A percentile compares a stretch with the other conserved stretches of the same genome.
Evolutionary conservation across 1,284 basidiomycete genomes (phyloP).

Genomic region (Cutaneotrichosporon cavernicola): DNA sequence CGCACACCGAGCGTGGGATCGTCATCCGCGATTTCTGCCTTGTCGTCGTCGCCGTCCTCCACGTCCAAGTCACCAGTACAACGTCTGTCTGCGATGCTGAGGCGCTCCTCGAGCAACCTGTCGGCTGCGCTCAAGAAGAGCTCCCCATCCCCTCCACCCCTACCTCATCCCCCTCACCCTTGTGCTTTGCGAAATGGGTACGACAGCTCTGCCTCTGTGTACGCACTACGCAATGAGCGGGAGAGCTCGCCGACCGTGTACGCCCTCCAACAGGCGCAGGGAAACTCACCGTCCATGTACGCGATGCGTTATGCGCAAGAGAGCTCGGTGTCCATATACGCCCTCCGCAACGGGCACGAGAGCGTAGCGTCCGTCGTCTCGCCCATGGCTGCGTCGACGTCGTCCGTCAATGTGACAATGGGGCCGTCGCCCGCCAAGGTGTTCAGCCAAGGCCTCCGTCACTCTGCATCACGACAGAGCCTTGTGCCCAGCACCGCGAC

Average conservation of each 20-base stretch:
- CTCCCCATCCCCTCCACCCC: slow-evolving; percentile 1
- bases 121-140: slow-evolving; percentile 14
- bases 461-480: slow-evolving; percentile 1
- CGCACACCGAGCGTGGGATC: slow-evolving; percentile 32
- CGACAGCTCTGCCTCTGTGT: slow-evolving; percentile 2
- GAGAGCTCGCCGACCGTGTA: not conserved
- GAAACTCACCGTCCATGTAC: not conserved
- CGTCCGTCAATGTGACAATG: not conserved
- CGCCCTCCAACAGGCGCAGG: not conserved
- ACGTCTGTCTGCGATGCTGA: slow-evolving; percentile 26
- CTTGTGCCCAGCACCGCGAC: not conserved
- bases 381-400: not conserved
- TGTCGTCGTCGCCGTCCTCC: slow-evolving; percentile 12
- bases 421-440: slow-evolving; percentile 5
- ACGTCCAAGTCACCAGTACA: slow-evolving; percentile 20
- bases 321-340: not conserved
- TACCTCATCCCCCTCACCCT: slow-evolving; percentile 2
- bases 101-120: slow-evolving; percentile 40
- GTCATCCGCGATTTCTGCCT: slow-evolving; percentile 11
- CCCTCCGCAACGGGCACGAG: not conserved
- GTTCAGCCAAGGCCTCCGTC: slow-evolving; percentile 3
- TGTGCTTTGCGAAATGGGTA: not conserved
- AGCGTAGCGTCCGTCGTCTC: not conserved
- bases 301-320: not conserved
- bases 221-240: not conserved